phyloP scores from a whole-genome alignment of 345 rosid genomes.

The Arabidopsis arenosa region DNA sequence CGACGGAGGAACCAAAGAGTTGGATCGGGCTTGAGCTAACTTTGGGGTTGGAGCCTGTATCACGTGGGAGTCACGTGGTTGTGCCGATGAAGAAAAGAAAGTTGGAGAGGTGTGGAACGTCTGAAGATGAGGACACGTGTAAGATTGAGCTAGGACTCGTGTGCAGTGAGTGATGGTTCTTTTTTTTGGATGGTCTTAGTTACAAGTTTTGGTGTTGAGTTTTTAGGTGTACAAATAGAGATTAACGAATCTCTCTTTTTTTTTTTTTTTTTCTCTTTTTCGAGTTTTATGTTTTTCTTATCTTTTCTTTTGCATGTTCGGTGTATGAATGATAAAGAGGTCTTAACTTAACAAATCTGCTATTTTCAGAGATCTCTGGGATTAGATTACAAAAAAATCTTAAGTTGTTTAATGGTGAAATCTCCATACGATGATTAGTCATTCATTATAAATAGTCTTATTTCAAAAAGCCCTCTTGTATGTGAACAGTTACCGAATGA shows the following conservation, averaged over 20 bases:
- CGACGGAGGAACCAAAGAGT: conserved; percentile 60
- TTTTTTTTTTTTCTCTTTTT: not conserved
- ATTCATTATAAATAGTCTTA: too few relatives aligned
- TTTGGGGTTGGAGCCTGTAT: conserved; percentile 61
- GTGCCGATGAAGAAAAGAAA: conserved; percentile 79
- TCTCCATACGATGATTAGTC: too few relatives aligned
- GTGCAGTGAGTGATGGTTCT: conserved; percentile 31
- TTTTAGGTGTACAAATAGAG: conserved; percentile 35
- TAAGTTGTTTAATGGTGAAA: too few relatives aligned
- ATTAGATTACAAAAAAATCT: too few relatives aligned
- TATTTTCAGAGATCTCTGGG: too few relatives aligned
- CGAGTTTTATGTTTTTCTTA: not conserved
- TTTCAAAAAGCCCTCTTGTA: too few relatives aligned
- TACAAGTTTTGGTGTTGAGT: conserved; percentile 29
- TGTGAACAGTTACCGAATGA: too few relatives aligned
- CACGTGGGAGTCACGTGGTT: conserved; percentile 62
- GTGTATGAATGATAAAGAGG: conserved; percentile 35
- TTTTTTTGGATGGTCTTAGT: conserved; percentile 8
- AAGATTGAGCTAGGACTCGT: conserved; percentile 68
- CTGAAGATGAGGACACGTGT: conserved; percentile 55
- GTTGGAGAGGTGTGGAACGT: conserved; percentile 45
- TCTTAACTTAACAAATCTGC: conserved; percentile 9
- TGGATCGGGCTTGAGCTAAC: conserved; percentile 68
- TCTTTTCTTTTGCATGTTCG: conserved; percentile 27
- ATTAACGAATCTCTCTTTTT: conserved; percentile 25